Evolutionary conservation across 352 stramenopile species (phyloP), one percentile per base, ranked within the genome.

Genomic region (Pythium rishiriense): DNA sequence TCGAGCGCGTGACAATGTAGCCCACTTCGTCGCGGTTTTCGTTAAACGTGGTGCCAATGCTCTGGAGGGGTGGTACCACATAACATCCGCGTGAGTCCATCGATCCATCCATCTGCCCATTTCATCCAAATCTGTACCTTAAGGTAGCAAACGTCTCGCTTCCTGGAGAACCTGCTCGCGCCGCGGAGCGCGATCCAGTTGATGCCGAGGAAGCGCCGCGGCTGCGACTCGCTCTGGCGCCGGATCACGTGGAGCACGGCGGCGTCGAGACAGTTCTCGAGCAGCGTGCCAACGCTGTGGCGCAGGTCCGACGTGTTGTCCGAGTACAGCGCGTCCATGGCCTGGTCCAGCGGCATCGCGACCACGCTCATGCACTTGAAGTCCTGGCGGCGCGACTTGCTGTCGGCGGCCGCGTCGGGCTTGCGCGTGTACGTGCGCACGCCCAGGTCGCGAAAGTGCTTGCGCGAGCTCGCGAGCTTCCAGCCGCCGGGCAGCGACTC

Each of bases 391-490:
- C 74, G 74, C 24, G 76, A 64, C 31, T 66, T 73, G 29, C 61
- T 64, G 51, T 87, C 68, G 17, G 67, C 68, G 22, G 22, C 24
- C 21, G 51, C 62, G 49, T 83, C 76, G 35, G 72, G 57, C 48
- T 74, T 73, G 55, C 73, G 64, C 63, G 58, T 84, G 69, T 87
- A 89, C 19, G 76, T 85, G 48, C 78, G 78, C 45, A 88, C 81
- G 47, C 82, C 80, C 17, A 76, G 83, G 47, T 85, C 82, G 51
- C 79, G 79, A 46, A 86, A 89, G 60, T 91, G 78, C 37, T 72
- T 78, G 58, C 86, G 79, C 39, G 79, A 88, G 61, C 82, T 91
- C 33, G 68, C 81, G 41, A 91, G 76, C 26, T 88, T 88, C 82
- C 82, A 91, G 7, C 79, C 79, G 53, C 75, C 37, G 37, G 9